Evolutionary conservation across 768 basidiomycete species (phyloP), one percentile per base, ranked within the genome.

Genomic region (Termitomyces sp.): DNA sequence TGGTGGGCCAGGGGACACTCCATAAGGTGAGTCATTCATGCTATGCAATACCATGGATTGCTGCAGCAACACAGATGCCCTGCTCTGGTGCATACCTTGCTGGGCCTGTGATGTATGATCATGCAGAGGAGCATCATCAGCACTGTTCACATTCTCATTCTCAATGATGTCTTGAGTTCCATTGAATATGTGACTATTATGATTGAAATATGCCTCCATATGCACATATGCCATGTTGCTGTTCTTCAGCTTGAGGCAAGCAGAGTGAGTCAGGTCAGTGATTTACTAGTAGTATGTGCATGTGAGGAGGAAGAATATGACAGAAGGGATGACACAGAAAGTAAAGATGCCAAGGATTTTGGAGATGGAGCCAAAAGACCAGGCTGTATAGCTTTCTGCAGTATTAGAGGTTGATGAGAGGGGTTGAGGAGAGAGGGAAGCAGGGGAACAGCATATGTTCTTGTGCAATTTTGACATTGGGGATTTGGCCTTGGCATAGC

Each of bases 251-350:
- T n/a, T n/a, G n/a, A n/a, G n/a, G n/a, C n/a, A n/a, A n/a, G n/a
- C n/a, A n/a, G n/a, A 54, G 64, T 76, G 77, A 3, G 61, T 57
- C 3, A 70, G 70, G 61, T 76, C 70, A 25, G 62, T 72, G 21
- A 69, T 70, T 58, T 76, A 76, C 28, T 70, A 67, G 60, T 75
- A 73, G 66, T 76, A 75, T 34, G 66, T 70, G 61, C 72, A 72
- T 14, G 71, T 73, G 56, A 76, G 53, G 59, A 72, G 41, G 63
- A 72, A 73, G 63, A 67, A n/a, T n/a, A n/a, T 52, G 28, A 70
- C 60, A 12, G 73, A 66, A 1, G 76, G 76, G 23, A 76, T 60
- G 60, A 76, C 59, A 42, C 67, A 69, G 66, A 75, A 78, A 19
- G 74, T 43, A 57, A 75, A 70, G 23, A 73, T 61, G 48, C 70